Evolutionary conservation across 2,329 filamentous ascomycete species (phyloP), one percentile per base, ranked within the genome.

Genomic region (Neofusicoccum laricinum): DNA sequence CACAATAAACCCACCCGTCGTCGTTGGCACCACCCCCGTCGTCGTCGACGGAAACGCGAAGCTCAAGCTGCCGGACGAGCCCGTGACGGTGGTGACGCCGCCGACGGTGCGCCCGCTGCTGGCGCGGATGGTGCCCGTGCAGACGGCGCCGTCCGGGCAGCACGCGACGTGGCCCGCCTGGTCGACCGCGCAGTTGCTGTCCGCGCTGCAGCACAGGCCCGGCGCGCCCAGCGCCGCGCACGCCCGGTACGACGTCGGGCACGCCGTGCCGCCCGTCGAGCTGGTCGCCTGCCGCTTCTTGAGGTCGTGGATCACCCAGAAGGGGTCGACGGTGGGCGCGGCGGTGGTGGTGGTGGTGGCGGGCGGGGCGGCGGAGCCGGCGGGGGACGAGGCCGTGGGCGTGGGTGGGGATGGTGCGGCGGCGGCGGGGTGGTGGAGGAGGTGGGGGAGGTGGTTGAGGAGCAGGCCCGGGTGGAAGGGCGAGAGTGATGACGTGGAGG

Each of bases 121-220:
- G 12, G 63, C 41, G 57, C 61, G 55, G 38, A 88, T 78, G 8
- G 78, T 81, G 2, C 86, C 86, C 0, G 86, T 88, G 70, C 86
- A 89, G 32, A 77, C 81, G 14, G 83, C 82, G 58, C 83, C 81
- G 30, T 75, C 79, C 0, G 85, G 85, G 75, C 86, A 89, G 78
- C 86, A 89, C 25, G 86, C 86, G 62, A 88, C 82, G 66, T 87
- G 79, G 62, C 85, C 80, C 41, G 80, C 83, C 45, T 75, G 74
- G 73, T 89, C 86, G 58, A 81, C 79, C 46, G 82, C 81, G 76
- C 86, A 89, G 64, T 80, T 78, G 21, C 84, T 81, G 55, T 78
- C 79, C 45, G 77, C 74, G 38, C 76, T 77, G 73, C 86, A 89
- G 78, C 86, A 89, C 63, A 85, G 79, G 43, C 79, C 79, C 2